Conservation (phyloP, 345 rosid species). For the Hevea brasiliensis region DNA sequence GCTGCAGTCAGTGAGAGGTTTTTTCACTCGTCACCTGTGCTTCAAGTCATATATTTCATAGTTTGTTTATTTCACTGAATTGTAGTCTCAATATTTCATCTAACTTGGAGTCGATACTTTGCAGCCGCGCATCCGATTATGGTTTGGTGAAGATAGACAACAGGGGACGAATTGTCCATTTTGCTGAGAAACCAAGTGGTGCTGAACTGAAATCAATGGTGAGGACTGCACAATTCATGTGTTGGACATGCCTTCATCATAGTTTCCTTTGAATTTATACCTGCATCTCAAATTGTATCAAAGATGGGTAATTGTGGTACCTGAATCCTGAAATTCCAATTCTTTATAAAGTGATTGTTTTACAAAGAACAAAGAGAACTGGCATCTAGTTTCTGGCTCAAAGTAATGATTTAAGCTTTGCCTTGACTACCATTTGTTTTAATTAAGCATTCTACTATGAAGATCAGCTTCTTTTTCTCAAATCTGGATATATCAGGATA, state of each 20-base stretch:
- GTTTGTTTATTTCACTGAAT: not conserved
- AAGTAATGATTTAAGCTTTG: not conserved
- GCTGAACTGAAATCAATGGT: constrained; percentile 80
- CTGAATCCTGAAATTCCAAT: not conserved
- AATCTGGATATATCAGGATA: not conserved
- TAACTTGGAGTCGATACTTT: constrained; percentile 21
- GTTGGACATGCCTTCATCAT: not conserved
- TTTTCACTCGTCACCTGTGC: constrained; percentile 16
- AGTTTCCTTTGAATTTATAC: not conserved
- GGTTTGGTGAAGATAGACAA: constrained; percentile 82
- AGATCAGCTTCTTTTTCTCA: not conserved
- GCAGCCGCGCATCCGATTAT: constrained; percentile 88
- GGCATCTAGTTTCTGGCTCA: not conserved
- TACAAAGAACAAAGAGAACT: not conserved
- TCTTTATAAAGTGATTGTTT: not conserved
- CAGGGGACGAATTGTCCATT: constrained; percentile 64
- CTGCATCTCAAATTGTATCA: not conserved
- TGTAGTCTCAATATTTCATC: constrained; percentile 4
- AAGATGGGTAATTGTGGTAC: not conserved
- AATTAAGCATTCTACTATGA: not conserved
- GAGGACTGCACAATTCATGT: constrained; percentile 23
- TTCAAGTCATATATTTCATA: constrained; percentile 4
- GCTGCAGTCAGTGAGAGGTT: constrained; percentile 70
- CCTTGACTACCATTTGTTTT: not conserved
- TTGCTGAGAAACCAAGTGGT: constrained; percentile 84